Evolutionary conservation across 441 rosid genomes (phyloP), one percentile per base, ranked within the genome.

Genomic region (Croton laevigatus): DNA sequence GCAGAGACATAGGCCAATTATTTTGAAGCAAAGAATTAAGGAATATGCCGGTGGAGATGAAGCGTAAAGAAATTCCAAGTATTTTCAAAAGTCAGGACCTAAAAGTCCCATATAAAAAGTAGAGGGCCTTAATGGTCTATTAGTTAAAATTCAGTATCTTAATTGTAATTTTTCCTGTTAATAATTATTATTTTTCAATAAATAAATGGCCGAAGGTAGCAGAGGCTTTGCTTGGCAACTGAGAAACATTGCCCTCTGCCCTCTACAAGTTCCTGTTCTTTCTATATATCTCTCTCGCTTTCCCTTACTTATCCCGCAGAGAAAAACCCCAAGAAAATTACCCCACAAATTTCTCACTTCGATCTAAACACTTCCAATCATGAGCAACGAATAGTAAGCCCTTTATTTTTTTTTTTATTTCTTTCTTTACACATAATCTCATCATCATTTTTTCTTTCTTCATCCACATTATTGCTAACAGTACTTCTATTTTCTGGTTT

Each of bases 371-470:
- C 16, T 17, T 32, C 17, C 66, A 68, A 80, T 79, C 87, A 89
- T 91, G 97, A 82, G 88, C 88, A 89, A 71, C 82, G 94, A 91
- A 61, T 91, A 91, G 97, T 89, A 72, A 81, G 80, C 10, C 3
- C 10, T 5, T 19, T 13, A 59, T 46, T 65, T 64, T 51, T 3
- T 40, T 1, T 12, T 37, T 16, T 32, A 32, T 8, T 46, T 61
- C 57, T n/a, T 20, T 62, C 16, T 6, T 22, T 16, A 62, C 17
- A 42, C 20, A 12, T 38, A 38, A n/a, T 62, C 27, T 22, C 34
- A 1, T 54, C 49, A 48, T 22, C 16, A 8, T 2, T 57, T 66
- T 27, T 61, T 19, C 32, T 22, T 16, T 32, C 51, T 59, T 1
- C 45, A 23, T 20, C 65, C 66, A 27, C 68, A 36, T 54, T 64